Percentiles rank a stretch among this genome's conserved stretches.
These are phyloP conservation scores for Trametes sanguinea DNA, from an alignment of 768 basidiomycete species.

Conservation along the genomic window DNA sequence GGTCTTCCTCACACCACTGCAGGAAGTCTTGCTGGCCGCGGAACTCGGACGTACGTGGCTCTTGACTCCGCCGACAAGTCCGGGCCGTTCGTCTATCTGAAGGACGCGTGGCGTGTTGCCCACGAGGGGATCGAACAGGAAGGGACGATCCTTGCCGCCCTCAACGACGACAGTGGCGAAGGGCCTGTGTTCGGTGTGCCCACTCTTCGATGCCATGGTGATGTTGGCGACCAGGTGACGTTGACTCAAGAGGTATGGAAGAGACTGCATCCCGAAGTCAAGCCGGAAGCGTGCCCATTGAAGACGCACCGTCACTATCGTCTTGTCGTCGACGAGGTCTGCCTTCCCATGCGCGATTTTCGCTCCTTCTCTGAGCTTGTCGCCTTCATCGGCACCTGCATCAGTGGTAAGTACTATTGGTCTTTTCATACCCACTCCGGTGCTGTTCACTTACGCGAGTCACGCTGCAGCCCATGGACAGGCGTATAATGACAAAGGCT, in stretches of 20 bases:
- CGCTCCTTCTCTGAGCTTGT: not conserved
- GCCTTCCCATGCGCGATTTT: slow-evolving; percentile 3
- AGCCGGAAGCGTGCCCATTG: not conserved
- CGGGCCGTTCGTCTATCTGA: slow-evolving; percentile 16
- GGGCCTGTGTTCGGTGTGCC: not conserved
- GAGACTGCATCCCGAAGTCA: not conserved
- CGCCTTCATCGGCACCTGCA: not conserved
- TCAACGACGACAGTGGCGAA: not conserved
- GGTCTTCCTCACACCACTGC: slow-evolving; percentile 9
- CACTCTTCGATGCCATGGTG: not conserved
- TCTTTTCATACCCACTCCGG: no score
- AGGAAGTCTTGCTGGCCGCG: slow-evolving; percentile 7
- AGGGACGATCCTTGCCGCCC: not conserved
- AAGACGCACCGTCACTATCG: slow-evolving; percentile 18
- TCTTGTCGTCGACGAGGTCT: slow-evolving; percentile 15
- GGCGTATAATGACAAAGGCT: not conserved
- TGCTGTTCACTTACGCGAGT: not conserved
- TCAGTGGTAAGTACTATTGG: not conserved
- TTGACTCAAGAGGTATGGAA: not conserved
- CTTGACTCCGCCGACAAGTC: not conserved
- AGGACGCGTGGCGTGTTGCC: slow-evolving; percentile 19
- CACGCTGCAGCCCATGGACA: not conserved
- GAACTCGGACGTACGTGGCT: slow-evolving; percentile 19
- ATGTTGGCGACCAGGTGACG: not conserved
- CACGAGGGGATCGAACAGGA: not conserved